Evolutionary conservation across 495 filamentous ascomycete species (phyloP).

Genomic region (Massariosphaeria phaeospora): DNA sequence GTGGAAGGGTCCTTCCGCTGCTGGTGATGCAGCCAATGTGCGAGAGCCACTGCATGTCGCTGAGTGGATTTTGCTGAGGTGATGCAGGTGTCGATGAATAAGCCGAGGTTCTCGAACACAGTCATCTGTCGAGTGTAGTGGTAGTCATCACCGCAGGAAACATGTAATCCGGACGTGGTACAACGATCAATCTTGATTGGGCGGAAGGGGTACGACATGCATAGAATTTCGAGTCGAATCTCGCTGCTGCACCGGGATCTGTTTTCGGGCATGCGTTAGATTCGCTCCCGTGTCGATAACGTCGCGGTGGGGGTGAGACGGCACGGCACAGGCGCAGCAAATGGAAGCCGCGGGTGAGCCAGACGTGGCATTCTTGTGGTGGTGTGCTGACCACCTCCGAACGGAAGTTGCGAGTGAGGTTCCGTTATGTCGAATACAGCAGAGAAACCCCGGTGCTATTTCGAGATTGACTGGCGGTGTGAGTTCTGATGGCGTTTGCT

Average conservation of each 20-base stretch:
- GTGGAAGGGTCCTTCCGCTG: not conserved
- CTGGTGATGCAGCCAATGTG: not conserved
- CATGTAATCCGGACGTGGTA: not conserved
- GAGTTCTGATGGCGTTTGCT: too few relatives aligned
- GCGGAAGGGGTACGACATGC: too few relatives aligned
- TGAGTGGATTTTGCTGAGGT: not conserved
- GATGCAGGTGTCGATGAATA: not conserved
- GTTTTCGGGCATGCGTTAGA: not conserved
- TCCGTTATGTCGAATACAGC: too few relatives aligned
- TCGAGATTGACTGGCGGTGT: too few relatives aligned
- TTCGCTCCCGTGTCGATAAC: too few relatives aligned
- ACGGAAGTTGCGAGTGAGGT: too few relatives aligned
- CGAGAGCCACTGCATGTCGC: not conserved
- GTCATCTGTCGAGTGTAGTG: not conserved
- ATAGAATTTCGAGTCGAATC: not conserved
- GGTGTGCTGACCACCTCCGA: too few relatives aligned
- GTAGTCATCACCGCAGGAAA: not conserved
- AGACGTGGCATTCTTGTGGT: too few relatives aligned
- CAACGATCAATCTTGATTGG: not conserved
- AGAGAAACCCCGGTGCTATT: too few relatives aligned
- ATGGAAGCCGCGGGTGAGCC: not conserved
- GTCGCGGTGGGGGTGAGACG: too few relatives aligned
- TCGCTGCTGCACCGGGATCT: not conserved
- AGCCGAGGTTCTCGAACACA: not conserved
- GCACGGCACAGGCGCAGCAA: too few relatives aligned